Conservation (phyloP, 1,284 basidiomycete species). For the Polyporus tsugae region DNA sequence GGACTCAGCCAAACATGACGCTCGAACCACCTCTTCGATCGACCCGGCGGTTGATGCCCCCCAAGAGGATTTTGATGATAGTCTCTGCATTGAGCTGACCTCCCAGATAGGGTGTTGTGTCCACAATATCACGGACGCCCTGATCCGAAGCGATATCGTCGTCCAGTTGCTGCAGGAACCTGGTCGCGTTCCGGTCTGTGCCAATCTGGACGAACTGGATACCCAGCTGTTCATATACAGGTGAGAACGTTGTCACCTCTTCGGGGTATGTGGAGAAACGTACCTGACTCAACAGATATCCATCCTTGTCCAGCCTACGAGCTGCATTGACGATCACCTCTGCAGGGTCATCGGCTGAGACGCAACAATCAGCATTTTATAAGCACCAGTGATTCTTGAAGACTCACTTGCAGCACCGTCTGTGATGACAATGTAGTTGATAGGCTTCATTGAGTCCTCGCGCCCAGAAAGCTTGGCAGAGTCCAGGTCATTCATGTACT, state of each 20-base stretch:
- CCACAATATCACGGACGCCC: slow-evolving; percentile 52
- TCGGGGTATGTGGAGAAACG: neutral
- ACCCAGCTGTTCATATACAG: slow-evolving; percentile 41
- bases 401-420: slow-evolving; percentile 65
- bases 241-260: slow-evolving; percentile 36
- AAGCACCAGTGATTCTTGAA: neutral
- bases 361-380: neutral
- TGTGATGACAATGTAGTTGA: slow-evolving; percentile 69
- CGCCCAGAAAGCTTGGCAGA: slow-evolving; percentile 44
- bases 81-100: slow-evolving; percentile 50
- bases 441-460: slow-evolving; percentile 53
- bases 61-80: slow-evolving; percentile 62
- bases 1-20: slow-evolving; percentile 23
- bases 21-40: slow-evolving; percentile 49
- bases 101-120: slow-evolving; percentile 61
- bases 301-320: slow-evolving; percentile 53
- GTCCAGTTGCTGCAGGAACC: slow-evolving; percentile 57
- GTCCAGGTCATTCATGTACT: slow-evolving; percentile 57
- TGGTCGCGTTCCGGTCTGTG: slow-evolving; percentile 49
- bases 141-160: slow-evolving; percentile 49
- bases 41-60: slow-evolving; percentile 64
- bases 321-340: slow-evolving; percentile 57
- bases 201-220: slow-evolving; percentile 73
- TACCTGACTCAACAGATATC: slow-evolving; percentile 64
- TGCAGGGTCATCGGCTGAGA: slow-evolving; percentile 59